phyloP scores from a whole-genome alignment of 2,329 filamentous ascomycete species.

The Trichoderma polysporum region DNA sequence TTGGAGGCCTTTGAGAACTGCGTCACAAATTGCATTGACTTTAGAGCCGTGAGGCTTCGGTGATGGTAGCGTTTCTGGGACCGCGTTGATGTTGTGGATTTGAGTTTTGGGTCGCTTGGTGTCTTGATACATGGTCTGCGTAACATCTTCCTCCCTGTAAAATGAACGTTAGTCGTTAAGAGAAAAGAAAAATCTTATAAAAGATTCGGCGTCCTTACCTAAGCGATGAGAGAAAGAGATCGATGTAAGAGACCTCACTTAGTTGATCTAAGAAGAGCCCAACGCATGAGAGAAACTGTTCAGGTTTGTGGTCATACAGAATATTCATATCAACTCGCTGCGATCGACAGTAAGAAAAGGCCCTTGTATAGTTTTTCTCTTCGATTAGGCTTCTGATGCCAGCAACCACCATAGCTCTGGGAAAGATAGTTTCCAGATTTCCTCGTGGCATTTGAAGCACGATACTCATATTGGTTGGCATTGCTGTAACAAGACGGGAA shows the following conservation, averaged over 20 bases:
- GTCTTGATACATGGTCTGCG: constrained; percentile 89
- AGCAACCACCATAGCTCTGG: constrained; percentile 86
- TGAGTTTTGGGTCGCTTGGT: constrained; percentile 55
- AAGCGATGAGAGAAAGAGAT: constrained; percentile 85
- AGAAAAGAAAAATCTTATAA: not conserved
- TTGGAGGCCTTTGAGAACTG: constrained; percentile 69
- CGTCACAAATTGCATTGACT: constrained; percentile 85
- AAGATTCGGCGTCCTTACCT: constrained; percentile 54
- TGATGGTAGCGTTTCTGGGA: constrained; percentile 21
- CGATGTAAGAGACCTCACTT: constrained; percentile 76
- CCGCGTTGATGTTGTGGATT: constrained; percentile 10
- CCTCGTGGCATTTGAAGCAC: constrained; percentile 94
- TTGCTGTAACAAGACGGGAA: constrained; percentile 80
- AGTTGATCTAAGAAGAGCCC: constrained; percentile 80
- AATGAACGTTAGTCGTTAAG: constrained; percentile 30
- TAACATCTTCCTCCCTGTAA: constrained; percentile 82
- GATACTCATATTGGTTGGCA: constrained; percentile 82
- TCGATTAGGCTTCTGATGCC: constrained; percentile 83
- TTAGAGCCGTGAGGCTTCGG: constrained; percentile 49
- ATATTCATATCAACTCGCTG: constrained; percentile 99
- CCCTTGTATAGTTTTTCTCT: constrained; percentile 74
- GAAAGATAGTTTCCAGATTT: constrained; percentile 93
- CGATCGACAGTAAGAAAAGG: constrained; percentile 83
- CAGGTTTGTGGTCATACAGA: constrained; percentile 86
- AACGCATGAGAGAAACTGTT: constrained; percentile 77